These are phyloP conservation scores for Cercospora sojina DNA, from an alignment of 2,329 filamentous ascomycete genomes.

Conservation along the genomic window DNA sequence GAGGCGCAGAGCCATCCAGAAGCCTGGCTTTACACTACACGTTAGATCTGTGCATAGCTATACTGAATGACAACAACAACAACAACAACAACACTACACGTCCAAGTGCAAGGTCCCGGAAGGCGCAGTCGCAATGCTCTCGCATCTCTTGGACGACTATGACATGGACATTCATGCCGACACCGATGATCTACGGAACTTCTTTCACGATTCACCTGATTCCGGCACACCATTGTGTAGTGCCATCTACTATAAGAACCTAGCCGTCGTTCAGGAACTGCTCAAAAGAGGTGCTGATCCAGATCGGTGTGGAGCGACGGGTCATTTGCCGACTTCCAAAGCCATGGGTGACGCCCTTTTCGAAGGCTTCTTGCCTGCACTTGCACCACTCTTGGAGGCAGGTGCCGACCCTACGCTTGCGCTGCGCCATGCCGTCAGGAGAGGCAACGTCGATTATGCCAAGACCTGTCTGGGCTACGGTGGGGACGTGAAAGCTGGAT, in stretches of 20 bases:
- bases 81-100: no score
- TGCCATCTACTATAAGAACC: slow-evolving; percentile 17
- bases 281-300: slow-evolving; percentile 13
- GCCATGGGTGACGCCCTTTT: background rate
- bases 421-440: background rate
- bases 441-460: slow-evolving; percentile 9
- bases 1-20: slow-evolving; percentile 13
- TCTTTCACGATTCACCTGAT: slow-evolving; percentile 4
- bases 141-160: slow-evolving; percentile 17
- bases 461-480: slow-evolving; percentile 9
- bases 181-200: slow-evolving; percentile 15
- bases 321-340: background rate
- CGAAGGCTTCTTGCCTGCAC: slow-evolving; percentile 11
- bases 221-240: slow-evolving; percentile 16
- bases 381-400: slow-evolving; percentile 15
- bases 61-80: no score
- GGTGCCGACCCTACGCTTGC: slow-evolving; percentile 11
- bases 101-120: slow-evolving; percentile 14
- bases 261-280: slow-evolving; percentile 16
- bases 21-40: slow-evolving; percentile 18
- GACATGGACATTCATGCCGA: slow-evolving; percentile 19
- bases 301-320: background rate
- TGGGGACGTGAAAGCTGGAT: background rate
- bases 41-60: no score
- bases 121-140: slow-evolving; percentile 13